Conservation (phyloP, 495 filamentous ascomycete genomes). For the Apiosordaria backusii region DNA sequence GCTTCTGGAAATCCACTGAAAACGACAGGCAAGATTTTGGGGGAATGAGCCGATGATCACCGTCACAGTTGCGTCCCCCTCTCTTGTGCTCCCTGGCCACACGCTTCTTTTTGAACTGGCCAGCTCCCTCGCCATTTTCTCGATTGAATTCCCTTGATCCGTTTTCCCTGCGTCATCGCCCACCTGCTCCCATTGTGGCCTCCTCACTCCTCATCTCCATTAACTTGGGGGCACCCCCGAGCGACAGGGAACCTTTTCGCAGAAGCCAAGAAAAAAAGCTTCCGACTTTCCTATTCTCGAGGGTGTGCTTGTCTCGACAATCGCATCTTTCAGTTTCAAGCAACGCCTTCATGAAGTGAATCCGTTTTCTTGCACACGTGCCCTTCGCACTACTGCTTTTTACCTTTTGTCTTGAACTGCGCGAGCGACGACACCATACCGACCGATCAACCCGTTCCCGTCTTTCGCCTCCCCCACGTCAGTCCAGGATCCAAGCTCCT, state of each 20-base stretch:
- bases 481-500: conserved; percentile 18
- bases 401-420: not conserved
- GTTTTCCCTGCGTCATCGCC: conserved; percentile 12
- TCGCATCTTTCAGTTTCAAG: conserved; percentile 22
- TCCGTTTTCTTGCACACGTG: conserved; percentile 21
- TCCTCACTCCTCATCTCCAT: conserved; percentile 8
- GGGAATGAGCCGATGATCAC: conserved; percentile 28
- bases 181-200: not conserved
- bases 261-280: conserved; percentile 16
- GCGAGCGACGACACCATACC: not conserved
- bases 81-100: conserved; percentile 4
- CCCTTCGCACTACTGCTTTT: not conserved
- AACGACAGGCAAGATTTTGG: conserved; percentile 11
- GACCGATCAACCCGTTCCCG: conserved; percentile 2
- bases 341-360: conserved; percentile 20
- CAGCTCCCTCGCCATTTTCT: not conserved
- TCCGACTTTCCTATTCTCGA: conserved; percentile 5
- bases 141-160: conserved; percentile 10
- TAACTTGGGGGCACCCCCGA: conserved; percentile 18
- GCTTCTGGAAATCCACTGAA: conserved; percentile 17
- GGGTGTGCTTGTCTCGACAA: conserved; percentile 8
- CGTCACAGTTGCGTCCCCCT: conserved; percentile 30
- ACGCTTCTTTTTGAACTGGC: not conserved
- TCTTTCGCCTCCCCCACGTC: conserved; percentile 16
- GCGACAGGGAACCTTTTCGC: conserved; percentile 14